Conservation (phyloP, 768 basidiomycete species). For the Suillus alpinus region DNA sequence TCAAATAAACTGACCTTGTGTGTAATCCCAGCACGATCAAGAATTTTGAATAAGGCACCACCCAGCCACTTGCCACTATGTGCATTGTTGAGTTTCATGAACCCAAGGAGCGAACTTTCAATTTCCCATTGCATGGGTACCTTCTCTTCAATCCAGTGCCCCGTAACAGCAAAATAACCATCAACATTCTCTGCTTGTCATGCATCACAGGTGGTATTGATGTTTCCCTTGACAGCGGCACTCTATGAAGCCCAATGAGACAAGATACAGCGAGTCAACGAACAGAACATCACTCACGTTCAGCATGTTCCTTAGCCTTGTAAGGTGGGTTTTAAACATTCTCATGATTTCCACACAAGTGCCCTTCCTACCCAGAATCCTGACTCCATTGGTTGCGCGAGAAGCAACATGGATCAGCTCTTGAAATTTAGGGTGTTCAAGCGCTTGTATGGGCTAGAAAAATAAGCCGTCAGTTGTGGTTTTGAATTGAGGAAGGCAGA, state of each 20-base stretch:
- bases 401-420: conserved; percentile 40
- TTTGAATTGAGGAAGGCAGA: neutral
- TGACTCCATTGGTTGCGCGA: neutral
- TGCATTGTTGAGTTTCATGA: conserved; percentile 34
- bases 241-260: no score
- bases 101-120: conserved; percentile 31
- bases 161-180: conserved; percentile 39
- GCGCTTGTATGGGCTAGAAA: neutral
- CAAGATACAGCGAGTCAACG: no score
- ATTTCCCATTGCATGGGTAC: conserved; percentile 22
- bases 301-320: neutral
- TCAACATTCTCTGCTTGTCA: conserved; percentile 40
- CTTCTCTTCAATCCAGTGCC: conserved; percentile 3
- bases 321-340: neutral
- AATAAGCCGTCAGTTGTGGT: no score
- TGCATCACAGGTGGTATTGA: conserved; percentile 37
- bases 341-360: neutral
- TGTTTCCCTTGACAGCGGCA: conserved; percentile 14
- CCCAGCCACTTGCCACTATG: conserved; percentile 28
- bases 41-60: no score
- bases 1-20: neutral
- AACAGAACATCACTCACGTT: neutral
- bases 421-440: conserved; percentile 22
- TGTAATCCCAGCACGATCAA: no score
- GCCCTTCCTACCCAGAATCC: neutral